A percentile compares a stretch with the other conserved stretches of the same genome.
Evolutionary conservation across 345 rosid genomes (phyloP).

Genomic region (Syzygium oleosum): DNA sequence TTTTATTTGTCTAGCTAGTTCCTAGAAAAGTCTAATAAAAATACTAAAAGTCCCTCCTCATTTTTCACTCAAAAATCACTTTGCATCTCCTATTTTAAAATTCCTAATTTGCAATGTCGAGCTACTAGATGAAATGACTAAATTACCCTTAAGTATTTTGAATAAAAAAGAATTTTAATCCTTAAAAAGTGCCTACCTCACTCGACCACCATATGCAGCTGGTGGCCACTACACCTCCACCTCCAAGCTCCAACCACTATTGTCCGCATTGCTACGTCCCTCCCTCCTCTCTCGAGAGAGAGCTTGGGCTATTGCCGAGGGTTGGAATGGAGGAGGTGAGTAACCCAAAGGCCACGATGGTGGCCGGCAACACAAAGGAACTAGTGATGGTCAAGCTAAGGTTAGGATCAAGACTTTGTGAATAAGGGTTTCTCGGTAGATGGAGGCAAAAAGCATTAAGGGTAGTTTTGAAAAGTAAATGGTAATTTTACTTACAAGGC

Average conservation of each 20-base stretch:
- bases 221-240: neutral
- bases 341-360: neutral
- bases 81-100: neutral
- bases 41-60: neutral
- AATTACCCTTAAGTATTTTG: neutral
- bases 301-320: neutral
- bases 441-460: neutral
- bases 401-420: neutral
- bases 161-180: too few relatives aligned
- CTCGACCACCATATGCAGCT: neutral
- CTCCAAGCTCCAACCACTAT: rapidly evolving
- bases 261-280: neutral
- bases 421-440: neutral
- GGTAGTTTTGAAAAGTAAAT: neutral
- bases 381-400: neutral
- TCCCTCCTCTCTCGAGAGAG: neutral
- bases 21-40: neutral
- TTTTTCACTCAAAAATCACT: neutral
- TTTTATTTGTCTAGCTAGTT: neutral
- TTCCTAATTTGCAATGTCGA: neutral
- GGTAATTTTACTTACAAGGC: neutral
- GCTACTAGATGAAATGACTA: neutral
- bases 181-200: neutral
- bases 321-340: neutral
- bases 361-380: neutral